These are phyloP conservation scores for Monotropa hypopitys DNA, from an alignment of 179 eudicot genomes.

Conservation along the genomic window DNA sequence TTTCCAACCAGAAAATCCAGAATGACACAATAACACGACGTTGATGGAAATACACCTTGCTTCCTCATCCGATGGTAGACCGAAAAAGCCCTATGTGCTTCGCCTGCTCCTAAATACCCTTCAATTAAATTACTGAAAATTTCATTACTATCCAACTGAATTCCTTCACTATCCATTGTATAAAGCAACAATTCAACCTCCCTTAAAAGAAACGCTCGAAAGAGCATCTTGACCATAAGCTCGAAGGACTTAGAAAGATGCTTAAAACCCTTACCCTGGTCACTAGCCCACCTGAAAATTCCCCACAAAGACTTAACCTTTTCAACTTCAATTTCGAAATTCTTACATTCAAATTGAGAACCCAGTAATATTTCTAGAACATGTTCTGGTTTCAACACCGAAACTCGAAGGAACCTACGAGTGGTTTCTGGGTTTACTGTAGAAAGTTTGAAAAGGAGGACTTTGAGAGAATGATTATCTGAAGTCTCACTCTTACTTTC, in stretches of 20 bases:
- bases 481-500: conserved; percentile 13
- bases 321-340: conserved; percentile 22
- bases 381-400: conserved; percentile 38
- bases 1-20: conserved; percentile 27
- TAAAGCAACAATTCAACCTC: conserved; percentile 54
- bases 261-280: conserved; percentile 27
- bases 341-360: conserved; percentile 23
- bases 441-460: conserved; percentile 32
- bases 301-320: conserved; percentile 55
- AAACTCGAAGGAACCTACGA: conserved; percentile 40
- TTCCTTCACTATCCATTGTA: conserved; percentile 31
- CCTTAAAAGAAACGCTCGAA: conserved; percentile 28
- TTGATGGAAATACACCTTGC: conserved; percentile 28
- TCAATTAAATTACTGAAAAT: conserved; percentile 42
- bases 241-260: conserved; percentile 41
- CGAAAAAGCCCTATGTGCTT: conserved; percentile 29
- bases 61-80: conserved; percentile 41
- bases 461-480: conserved; percentile 20
- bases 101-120: conserved; percentile 37
- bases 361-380: conserved; percentile 45
- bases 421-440: conserved; percentile 32
- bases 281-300: conserved; percentile 41
- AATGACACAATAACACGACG: conserved; percentile 31
- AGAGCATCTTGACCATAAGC: conserved; percentile 49
- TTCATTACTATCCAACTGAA: conserved; percentile 44